Evolutionary conservation across 2,329 filamentous ascomycete species (phyloP).

Genomic region (Curvularia lunata): DNA sequence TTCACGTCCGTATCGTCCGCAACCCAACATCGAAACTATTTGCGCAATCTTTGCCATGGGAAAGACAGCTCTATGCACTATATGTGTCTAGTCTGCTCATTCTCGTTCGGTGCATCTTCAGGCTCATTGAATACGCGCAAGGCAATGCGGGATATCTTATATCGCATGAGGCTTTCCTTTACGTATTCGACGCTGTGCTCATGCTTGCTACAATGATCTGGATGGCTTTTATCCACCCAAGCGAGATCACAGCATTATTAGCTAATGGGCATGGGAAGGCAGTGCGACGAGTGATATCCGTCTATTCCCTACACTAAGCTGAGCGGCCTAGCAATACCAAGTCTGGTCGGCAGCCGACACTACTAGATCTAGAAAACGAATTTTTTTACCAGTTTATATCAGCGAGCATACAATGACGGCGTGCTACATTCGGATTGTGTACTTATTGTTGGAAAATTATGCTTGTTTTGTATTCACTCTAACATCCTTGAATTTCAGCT

Average conservation of each 20-base stretch:
- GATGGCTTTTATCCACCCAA: constrained; percentile 5
- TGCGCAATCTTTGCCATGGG: constrained; percentile 26
- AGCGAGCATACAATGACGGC: not conserved
- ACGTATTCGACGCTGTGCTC: constrained; percentile 55
- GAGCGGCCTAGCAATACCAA: not conserved
- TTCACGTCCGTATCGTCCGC: constrained; percentile 14
- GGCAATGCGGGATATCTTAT: constrained; percentile 55
- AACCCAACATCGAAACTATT: constrained; percentile 1
- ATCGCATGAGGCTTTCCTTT: constrained; percentile 52
- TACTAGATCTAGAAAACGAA: not conserved
- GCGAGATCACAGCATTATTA: constrained; percentile 3
- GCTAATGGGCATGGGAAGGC: constrained; percentile 2
- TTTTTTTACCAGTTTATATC: not conserved
- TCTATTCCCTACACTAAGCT: constrained; percentile 5
- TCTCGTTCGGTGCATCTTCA: constrained; percentile 57
- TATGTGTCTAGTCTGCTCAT: constrained; percentile 56
- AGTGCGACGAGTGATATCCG: constrained; percentile 7
- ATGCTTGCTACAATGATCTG: constrained; percentile 53
- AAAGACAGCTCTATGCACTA: constrained; percentile 51
- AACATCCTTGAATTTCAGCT: not conserved
- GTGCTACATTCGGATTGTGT: not conserved
- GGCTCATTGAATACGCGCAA: constrained; percentile 57
- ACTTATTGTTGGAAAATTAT: not conserved
- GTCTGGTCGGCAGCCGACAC: not conserved
- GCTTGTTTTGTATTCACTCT: not conserved